A percentile compares a stretch with the other conserved stretches of the same genome.
Conservation (phyloP, 257 asterid genomes). For the Handroanthus guayacan region DNA sequence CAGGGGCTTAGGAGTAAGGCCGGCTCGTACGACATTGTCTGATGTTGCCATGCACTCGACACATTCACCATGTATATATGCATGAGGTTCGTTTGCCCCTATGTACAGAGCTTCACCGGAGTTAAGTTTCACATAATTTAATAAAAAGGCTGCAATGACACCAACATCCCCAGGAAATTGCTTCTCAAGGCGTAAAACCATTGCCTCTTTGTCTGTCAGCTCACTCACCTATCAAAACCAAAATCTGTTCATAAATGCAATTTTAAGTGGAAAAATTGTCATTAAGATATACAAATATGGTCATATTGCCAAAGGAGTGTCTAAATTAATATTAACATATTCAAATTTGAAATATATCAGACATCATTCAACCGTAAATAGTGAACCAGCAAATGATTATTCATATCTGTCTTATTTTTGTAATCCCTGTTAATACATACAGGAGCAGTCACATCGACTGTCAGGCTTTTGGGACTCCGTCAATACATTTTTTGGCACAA, state of each 20-base stretch:
- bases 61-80: conserved; percentile 68
- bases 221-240: conserved; percentile 45
- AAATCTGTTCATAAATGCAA: not conserved
- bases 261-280: not conserved
- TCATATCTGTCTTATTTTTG: conserved; percentile 2
- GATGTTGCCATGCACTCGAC: conserved; percentile 84
- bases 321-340: not conserved
- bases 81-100: conserved; percentile 77
- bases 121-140: conserved; percentile 63
- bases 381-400: not conserved
- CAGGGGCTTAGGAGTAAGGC: conserved; percentile 66
- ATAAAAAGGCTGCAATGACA: conserved; percentile 60
- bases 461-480: not conserved
- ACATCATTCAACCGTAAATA: not conserved
- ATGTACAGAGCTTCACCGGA: conserved; percentile 67
- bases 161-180: conserved; percentile 75
- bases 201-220: conserved; percentile 58
- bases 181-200: conserved; percentile 60
- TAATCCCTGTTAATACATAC: not conserved
- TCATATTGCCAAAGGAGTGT: not conserved
- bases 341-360: not conserved
- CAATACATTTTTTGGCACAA: not conserved
- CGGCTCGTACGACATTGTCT: conserved; percentile 74
- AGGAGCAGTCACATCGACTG: not conserved
- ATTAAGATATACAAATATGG: not conserved